Evolutionary conservation across 257 asterid species (phyloP), one percentile per base, ranked within the genome.

Genomic region (Euphrasia confusa): DNA sequence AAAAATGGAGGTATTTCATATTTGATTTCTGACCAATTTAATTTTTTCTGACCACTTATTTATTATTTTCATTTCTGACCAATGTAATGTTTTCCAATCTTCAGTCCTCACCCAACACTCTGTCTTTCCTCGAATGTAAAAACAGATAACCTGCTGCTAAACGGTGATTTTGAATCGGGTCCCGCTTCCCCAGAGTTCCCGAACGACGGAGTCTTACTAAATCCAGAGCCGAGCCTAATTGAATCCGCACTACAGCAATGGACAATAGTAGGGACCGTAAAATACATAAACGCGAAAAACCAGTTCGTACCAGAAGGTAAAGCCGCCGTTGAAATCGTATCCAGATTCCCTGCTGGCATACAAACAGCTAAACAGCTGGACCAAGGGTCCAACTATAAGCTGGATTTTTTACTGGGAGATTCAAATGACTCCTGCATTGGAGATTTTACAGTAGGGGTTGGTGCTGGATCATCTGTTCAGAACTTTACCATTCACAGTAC

Each of bases 91-190:
- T 52, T 12, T 4, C 33, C 12, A 21, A 21, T 21, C 24, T 1
- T 21, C 24, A 21, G 60, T 54, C 21, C 0, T 7, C 18, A 48
- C 3, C 5, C 27, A 30, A 18, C 7, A 39, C 49, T 68, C 11
- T 56, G 28, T 62, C 37, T 15, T 0, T 0, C 40, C 27, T 65
- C 55, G 50, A 55, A 21, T 21, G 24, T 10, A 28, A 44, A 55
- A 66, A 45, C 72, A 78, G 89, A 18, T 60, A 81, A 76, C 63
- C 74, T 79, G 12, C 79, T 86, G 39, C 61, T 54, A 2, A 83
- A 81, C 45, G 95, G 91, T 53, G 95, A 88, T 40, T 86, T 83
- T 12, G 90, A 83, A 67, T 21, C 39, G 13, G 91, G 88, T 32
- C 90, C 94, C 2, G 72, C 77, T 12, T 80, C 79, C 68, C 74